phyloP scores from a whole-genome alignment of 257 asterid genomes.

The Gentiana macrophylla region DNA sequence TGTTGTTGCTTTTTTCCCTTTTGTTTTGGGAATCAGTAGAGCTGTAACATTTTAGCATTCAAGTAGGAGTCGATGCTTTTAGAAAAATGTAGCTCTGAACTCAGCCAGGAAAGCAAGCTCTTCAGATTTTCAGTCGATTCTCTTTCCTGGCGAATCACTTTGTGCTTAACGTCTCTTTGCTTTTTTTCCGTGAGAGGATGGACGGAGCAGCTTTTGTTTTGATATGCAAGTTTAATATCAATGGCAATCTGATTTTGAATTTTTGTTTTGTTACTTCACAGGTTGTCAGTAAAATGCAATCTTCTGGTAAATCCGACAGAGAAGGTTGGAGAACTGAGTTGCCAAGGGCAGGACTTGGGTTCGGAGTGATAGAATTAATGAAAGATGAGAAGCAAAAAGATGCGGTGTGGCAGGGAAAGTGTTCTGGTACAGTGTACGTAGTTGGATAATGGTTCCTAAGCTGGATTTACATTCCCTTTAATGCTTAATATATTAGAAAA shows the following conservation, averaged over 20 bases:
- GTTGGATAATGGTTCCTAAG: slow-evolving; percentile 10
- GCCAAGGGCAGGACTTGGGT: slow-evolving; percentile 65
- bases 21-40: too few relatives aligned
- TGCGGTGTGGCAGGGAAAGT: slow-evolving; percentile 87
- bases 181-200: background rate
- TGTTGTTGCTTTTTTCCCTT: too few relatives aligned
- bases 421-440: slow-evolving; percentile 99
- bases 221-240: background rate
- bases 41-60: too few relatives aligned
- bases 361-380: slow-evolving; percentile 57
- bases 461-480: slow-evolving; percentile 7
- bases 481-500: background rate
- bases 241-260: slow-evolving; percentile 6
- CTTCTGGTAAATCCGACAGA: slow-evolving; percentile 76
- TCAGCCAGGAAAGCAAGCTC: background rate
- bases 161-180: too few relatives aligned
- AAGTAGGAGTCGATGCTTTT: too few relatives aligned
- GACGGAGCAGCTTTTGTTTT: too few relatives aligned
- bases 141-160: background rate
- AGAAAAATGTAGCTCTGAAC: background rate
- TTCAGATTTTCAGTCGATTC: background rate
- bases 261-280: slow-evolving; percentile 16
- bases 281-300: slow-evolving; percentile 86
- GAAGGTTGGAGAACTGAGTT: slow-evolving; percentile 82
- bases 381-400: slow-evolving; percentile 77